Percentiles rank a stretch among this genome's conserved stretches.
These are phyloP conservation scores for Eutypella sp. DNA, from an alignment of 2,329 filamentous ascomycete genomes.

Conservation along the genomic window DNA sequence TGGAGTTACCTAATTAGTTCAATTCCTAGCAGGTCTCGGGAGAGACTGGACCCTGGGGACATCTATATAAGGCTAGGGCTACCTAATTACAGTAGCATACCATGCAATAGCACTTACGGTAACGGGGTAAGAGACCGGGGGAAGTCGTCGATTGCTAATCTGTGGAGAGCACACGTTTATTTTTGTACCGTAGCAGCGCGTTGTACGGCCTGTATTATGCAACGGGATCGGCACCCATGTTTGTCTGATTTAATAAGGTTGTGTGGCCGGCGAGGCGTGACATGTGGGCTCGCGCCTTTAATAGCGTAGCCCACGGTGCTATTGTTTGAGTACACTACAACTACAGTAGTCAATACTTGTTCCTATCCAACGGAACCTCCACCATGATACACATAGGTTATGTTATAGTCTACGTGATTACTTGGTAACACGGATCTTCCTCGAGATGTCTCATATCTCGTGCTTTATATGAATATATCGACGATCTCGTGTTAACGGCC, in stretches of 20 bases:
- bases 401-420: no score
- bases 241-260: neutral
- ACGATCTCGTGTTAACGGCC: constrained; percentile 14
- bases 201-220: neutral
- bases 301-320: no score
- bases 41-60: neutral
- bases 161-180: neutral
- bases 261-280: neutral
- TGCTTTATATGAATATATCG: constrained; percentile 1
- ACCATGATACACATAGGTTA: neutral
- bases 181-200: neutral
- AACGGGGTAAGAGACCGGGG: neutral
- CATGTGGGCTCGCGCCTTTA: no score
- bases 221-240: neutral
- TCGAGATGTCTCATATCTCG: no score
- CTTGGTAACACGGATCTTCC: no score
- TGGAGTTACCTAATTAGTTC: neutral
- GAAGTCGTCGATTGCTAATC: neutral
- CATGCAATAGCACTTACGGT: neutral
- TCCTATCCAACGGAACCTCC: neutral
- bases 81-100: neutral
- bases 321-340: neutral
- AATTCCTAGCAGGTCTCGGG: neutral
- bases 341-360: no score
- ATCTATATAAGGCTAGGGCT: neutral